Base-by-base conservation (phyloP, 2,329 filamentous ascomycete species). In the Diplodia mutila region DNA sequence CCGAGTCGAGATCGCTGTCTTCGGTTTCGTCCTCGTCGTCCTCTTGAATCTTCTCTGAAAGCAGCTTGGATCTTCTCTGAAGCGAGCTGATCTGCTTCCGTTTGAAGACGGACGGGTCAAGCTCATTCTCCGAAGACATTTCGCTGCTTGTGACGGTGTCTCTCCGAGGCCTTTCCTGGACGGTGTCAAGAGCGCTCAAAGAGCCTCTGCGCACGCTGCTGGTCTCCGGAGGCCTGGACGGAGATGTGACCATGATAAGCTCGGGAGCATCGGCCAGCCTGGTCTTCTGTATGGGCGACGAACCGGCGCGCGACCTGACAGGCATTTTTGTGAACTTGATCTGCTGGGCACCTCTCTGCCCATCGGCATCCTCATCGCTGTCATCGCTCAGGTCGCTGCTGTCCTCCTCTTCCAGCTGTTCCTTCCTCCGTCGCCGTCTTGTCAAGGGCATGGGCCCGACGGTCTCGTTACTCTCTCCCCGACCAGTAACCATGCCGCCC, bases 321-420 rank as follows among this genome's bases (percentile, higher is more conserved):
- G 95, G 94, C 92, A 97, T 94, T 80, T 98, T 98, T 59, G 91
- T 89, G 79, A 99, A 99, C 75, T 94, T 94, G 77, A 98, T 97
- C 77, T 96, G 92, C 76, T 96, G 92, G 2, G 91, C 90, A 53
- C 91, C 91, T 75, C 69, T 74, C 63, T 79, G 78, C 4, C 69
- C 73, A 27, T 92, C 90, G 1, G 86, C 84, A 64, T 93, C 91
- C 27, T 94, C 91, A 61, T 95, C 92, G 73, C 91, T 94, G 72
- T 94, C 91, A 73, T 95, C 92, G 75, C 90, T 93, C 65, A 94
- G 81, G 73, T 94, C 92, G 74, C 91, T 94, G 78, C 92, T 95
- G 75, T 94, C 92, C 68, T 93, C 91, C 73, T 95, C 92, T 72
- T 93, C 91, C 81, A 92, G 87, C 77, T 92, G 90, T 78, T 94